phyloP scores from a whole-genome alignment of 805 yeast genomes.

The Blastobotrys terrestris region DNA sequence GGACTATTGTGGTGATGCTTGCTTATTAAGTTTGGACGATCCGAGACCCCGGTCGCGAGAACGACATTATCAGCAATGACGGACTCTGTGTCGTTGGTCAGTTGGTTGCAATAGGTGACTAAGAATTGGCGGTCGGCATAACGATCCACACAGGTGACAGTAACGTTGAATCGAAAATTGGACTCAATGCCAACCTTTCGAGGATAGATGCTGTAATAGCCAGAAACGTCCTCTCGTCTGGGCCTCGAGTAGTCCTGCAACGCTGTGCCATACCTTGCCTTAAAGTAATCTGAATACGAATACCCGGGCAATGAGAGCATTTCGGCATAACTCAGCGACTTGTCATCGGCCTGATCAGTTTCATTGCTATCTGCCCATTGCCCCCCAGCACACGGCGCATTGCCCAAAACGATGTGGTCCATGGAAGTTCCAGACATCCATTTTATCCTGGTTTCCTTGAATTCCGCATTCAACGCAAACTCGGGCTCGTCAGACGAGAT shows the following conservation, averaged over 20 bases:
- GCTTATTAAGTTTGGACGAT: slow-evolving; percentile 3
- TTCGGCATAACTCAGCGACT: slow-evolving; percentile 27
- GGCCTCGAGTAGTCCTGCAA: slow-evolving; percentile 25
- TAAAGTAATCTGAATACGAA: slow-evolving; percentile 22
- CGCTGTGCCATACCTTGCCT: slow-evolving; percentile 6
- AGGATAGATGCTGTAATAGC: slow-evolving; percentile 25
- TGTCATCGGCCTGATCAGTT: slow-evolving; percentile 15
- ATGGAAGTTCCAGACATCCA: slow-evolving; percentile 20
- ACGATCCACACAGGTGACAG: slow-evolving; percentile 9
- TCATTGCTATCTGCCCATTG: slow-evolving; percentile 27
- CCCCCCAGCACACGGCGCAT: slow-evolving; percentile 25
- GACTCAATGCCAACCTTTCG: slow-evolving; percentile 20
- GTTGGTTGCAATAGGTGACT: neutral
- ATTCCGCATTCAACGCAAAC: slow-evolving; percentile 12
- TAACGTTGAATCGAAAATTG: slow-evolving; percentile 14
- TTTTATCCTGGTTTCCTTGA: slow-evolving; percentile 21
- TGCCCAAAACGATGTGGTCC: slow-evolving; percentile 24
- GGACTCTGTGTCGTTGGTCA: neutral
- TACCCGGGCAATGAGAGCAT: slow-evolving; percentile 32
- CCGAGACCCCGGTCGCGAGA: slow-evolving; percentile 27
- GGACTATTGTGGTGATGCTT: slow-evolving; percentile 1
- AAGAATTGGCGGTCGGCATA: slow-evolving; percentile 2
- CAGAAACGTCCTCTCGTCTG: slow-evolving; percentile 23
- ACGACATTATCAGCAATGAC: slow-evolving; percentile 12
- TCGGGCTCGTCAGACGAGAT: slow-evolving; percentile 24